Base-by-base conservation (phyloP, 768 basidiomycete genomes). In the Russula foetens region DNA sequence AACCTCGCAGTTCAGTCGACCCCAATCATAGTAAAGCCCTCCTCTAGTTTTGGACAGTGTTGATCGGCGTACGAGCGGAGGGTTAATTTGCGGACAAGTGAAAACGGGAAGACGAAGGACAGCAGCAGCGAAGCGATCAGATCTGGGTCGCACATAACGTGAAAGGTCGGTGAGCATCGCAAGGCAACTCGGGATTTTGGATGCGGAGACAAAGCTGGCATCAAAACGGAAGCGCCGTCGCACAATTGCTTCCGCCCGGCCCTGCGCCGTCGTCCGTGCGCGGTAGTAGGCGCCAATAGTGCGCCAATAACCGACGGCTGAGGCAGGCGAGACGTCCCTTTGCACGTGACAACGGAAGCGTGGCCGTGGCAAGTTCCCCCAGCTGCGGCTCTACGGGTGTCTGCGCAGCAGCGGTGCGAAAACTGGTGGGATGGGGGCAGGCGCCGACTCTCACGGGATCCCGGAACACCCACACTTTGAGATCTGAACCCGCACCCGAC, bases 361-460 rank as follows among this genome's bases (percentile, higher is more conserved):
- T 51, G 60, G 55, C 28, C 55, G 43, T 51, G 60, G 55, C 28
- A 31, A 24, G 45, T 56, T 23, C 43, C 49, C 17, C 24, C n/a
- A 53, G 26, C 5, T 24, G 43, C 3, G 29, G 28, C 17, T 38
- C 43, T 33, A 9, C 31, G 31, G 35, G 35, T 11, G 35, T 35
- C 11, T 24, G 49, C 55, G 35, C 54, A 38, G 60, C 49, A 46
- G 43, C 5, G 14, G 39, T 23, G 33, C 14, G 46, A 53, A 60
- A 19, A 28, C 28, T 47, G 54, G 38, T 24, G 60, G 53, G 35
- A 56, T 44, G 43, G 38, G 35, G 54, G 48, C 48, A 61, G 60
- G 54, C 49, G 47, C 41, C 54, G 28, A 31, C 54, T 46, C 54
- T 45, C 48, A 26, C 59, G 28, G 54, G 33, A 12, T 39, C 19